Evolutionary conservation across 441 rosid species (phyloP), one percentile per base, ranked within the genome.

Genomic region (Iberis amara): DNA sequence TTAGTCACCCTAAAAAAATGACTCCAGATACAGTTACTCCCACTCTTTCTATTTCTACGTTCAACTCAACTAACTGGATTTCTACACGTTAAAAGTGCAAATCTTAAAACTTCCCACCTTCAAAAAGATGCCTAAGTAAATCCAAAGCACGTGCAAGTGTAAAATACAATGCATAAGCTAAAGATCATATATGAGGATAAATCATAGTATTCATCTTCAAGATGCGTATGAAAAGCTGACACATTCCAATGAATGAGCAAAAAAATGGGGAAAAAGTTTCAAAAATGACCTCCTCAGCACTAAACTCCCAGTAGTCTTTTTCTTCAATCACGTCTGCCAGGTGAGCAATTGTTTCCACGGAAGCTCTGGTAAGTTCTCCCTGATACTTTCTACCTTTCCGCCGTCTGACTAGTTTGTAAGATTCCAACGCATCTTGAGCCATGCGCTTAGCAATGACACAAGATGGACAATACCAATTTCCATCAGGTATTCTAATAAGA

Each of bases 401-500:
- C 35, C 40, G 66, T 57, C 74, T 71, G 55, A 70, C 61, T 35
- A 82, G 72, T 51, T 52, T 79, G 72, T 69, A 65, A 43, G 48
- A 69, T 72, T 64, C 72, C 14, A 73, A 65, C 43, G 76, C 66
- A 62, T 74, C 87, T 60, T 72, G 83, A 68, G 73, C 71, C 63
- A 68, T 48, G 55, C 59, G 69, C 61, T 70, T 78, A 61, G 82
- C 71, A 59, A 59, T 68, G 74, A 70, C 80, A 79, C 98, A 92
- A 55, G 94, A 76, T 59, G 98, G 98, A 56, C 97, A 89, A 73
- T 92, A 89, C 98, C 97, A 92, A 76, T 92, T 92, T 44, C 98
- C 98, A 45, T 89, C 89, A 32, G 98, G 98, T 68, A 89, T 92
- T 70, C 89, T 81, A 39, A 86, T 85, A 62, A 92, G 83, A 13